Conservation (phyloP, 495 filamentous ascomycete genomes). For the Massariosphaeria phaeospora region DNA sequence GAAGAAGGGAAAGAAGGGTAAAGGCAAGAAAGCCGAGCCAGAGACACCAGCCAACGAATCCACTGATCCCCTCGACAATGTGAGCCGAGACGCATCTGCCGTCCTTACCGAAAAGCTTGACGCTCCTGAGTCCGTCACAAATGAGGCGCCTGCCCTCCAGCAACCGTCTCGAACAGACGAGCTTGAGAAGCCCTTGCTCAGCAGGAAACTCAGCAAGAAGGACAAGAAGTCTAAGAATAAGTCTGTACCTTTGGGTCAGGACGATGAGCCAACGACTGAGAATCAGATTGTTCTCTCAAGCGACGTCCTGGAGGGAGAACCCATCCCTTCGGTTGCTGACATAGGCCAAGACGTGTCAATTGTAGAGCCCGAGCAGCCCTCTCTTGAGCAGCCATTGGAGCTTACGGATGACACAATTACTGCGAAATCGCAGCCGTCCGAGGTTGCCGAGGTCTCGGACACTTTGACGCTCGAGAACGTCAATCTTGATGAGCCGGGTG, state of each 20-base stretch:
- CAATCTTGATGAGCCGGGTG: background rate
- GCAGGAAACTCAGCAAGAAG: slow-evolving; percentile 24
- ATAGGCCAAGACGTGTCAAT: background rate
- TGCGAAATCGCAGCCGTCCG: no score
- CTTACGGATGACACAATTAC: no score
- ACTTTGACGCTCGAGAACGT: no score
- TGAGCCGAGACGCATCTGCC: background rate
- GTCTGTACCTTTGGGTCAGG: slow-evolving; percentile 1
- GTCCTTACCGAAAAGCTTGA: background rate
- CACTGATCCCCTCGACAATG: background rate
- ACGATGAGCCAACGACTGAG: slow-evolving; percentile 8
- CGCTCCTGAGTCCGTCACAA: no score
- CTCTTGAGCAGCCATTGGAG: background rate
- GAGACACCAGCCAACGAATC: slow-evolving; percentile 10
- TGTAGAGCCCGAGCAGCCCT: background rate
- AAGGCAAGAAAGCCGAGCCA: slow-evolving; percentile 26
- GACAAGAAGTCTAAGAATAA: slow-evolving; percentile 33
- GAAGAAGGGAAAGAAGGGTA: slow-evolving; percentile 25
- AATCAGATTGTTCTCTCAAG: background rate
- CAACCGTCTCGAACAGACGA: background rate
- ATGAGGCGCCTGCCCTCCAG: no score
- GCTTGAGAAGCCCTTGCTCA: slow-evolving; percentile 12
- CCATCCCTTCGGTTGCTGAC: no score
- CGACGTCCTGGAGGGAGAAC: background rate
- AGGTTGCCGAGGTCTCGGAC: no score